phyloP scores from a whole-genome alignment of 768 basidiomycete species.

The Lactifluus hygrophoroides region DNA sequence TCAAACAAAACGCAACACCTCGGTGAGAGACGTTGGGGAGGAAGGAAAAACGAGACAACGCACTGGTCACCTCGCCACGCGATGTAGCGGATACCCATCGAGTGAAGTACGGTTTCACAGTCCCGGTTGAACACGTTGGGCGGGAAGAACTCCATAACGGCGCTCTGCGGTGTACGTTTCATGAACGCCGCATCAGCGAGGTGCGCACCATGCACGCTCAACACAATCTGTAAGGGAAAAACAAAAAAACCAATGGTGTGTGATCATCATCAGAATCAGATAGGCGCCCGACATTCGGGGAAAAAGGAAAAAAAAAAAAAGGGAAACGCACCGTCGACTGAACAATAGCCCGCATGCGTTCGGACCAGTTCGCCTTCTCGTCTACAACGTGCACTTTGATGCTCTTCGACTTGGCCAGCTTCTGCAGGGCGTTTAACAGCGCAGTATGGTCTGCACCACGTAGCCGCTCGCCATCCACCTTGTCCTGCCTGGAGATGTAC shows the following conservation, averaged over 20 bases:
- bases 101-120: conserved; percentile 15
- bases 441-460: conserved; percentile 46
- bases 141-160: conserved; percentile 20
- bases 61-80: conserved; percentile 17
- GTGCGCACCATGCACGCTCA: conserved; percentile 15
- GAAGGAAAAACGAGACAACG: too few relatives aligned
- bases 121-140: conserved; percentile 6
- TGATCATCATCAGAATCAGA: too few relatives aligned
- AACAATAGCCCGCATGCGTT: conserved; percentile 16
- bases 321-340: conserved; percentile 14
- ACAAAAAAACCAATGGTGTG: too few relatives aligned
- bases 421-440: conserved; percentile 48
- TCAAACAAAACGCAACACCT: background rate
- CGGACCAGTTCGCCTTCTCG: conserved; percentile 13
- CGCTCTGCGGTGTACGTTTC: conserved; percentile 3
- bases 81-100: conserved; percentile 18
- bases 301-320: background rate
- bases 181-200: conserved; percentile 17
- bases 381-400: conserved; percentile 11
- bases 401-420: conserved; percentile 30
- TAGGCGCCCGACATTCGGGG: too few relatives aligned
- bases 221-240: too few relatives aligned
- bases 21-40: too few relatives aligned
- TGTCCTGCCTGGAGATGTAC: conserved; percentile 58
- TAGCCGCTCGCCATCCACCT: conserved; percentile 39